Conservation (phyloP, 768 basidiomycete genomes). For the Rhizopogon vinicolor region DNA sequence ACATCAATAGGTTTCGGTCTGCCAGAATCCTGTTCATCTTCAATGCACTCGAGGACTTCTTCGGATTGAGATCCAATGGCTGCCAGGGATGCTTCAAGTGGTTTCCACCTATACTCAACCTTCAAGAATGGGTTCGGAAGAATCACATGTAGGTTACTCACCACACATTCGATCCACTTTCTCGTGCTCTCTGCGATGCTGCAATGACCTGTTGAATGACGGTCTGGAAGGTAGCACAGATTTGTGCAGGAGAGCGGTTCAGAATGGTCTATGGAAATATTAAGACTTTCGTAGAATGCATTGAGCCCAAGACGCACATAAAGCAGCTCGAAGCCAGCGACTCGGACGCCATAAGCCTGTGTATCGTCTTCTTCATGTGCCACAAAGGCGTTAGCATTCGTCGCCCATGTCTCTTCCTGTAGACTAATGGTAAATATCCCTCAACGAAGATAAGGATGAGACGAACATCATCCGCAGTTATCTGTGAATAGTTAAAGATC, state of each 20-base stretch:
- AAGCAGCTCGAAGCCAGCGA: constrained; percentile 81
- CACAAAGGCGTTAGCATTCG: constrained; percentile 87
- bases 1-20: constrained; percentile 70
- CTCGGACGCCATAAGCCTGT: constrained; percentile 73
- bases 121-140: constrained; percentile 1
- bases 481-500: constrained; percentile 73
- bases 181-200: constrained; percentile 51
- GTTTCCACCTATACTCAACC: constrained; percentile 71
- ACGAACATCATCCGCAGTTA: constrained; percentile 86
- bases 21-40: constrained; percentile 68
- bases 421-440: constrained; percentile 2
- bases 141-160: constrained; percentile 21
- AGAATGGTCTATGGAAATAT: constrained; percentile 45
- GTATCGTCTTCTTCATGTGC: constrained; percentile 94
- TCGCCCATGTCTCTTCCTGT: constrained; percentile 89
- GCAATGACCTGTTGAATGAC: constrained; percentile 51
- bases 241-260: constrained; percentile 47
- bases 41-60: constrained; percentile 67
- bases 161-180: constrained; percentile 62
- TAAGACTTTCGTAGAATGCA: neutral
- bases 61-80: constrained; percentile 79
- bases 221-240: constrained; percentile 48
- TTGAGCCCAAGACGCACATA: constrained; percentile 39
- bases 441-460: neutral
- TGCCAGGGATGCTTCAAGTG: constrained; percentile 81